A percentile compares a stretch with the other conserved stretches of the same genome.
Conservation (phyloP, 345 rosid species). For the Melastoma malabathricum region DNA sequence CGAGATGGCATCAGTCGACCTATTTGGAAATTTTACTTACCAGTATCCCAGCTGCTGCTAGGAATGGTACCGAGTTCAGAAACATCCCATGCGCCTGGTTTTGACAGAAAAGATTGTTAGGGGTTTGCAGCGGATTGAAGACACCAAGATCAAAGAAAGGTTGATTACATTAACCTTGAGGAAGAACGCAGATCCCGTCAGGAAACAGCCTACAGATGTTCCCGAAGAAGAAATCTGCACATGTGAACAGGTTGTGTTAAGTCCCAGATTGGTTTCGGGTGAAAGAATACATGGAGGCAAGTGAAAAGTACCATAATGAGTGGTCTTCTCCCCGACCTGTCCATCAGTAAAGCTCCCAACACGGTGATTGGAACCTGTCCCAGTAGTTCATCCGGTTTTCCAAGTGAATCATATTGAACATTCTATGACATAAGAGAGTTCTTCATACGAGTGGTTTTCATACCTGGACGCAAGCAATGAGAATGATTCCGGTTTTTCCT, state of each 20-base stretch:
- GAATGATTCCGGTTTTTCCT: constrained; percentile 61
- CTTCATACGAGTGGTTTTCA: no score
- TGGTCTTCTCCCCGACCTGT: constrained; percentile 77
- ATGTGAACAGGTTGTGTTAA: not conserved
- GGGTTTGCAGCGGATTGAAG: no score
- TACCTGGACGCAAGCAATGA: constrained; percentile 78
- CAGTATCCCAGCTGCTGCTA: constrained; percentile 68
- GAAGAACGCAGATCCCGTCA: constrained; percentile 64
- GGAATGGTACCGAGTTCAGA: constrained; percentile 48
- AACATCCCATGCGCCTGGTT: constrained; percentile 43
- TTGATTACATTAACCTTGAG: constrained; percentile 57
- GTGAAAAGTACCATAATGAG: constrained; percentile 54
- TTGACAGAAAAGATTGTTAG: not conserved
- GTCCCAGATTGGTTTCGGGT: no score
- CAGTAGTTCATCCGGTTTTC: not conserved
- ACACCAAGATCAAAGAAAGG: no score
- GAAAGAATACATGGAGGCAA: not conserved
- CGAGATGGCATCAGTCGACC: not conserved
- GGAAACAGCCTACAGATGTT: constrained; percentile 60
- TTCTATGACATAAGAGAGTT: no score
- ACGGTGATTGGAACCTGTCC: constrained; percentile 65
- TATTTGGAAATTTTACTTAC: constrained; percentile 15
- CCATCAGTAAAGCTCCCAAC: constrained; percentile 63
- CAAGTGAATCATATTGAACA: not conserved
- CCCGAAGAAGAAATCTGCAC: constrained; percentile 61